Evolutionary conservation across 179 eudicot genomes (phyloP), one percentile per base, ranked within the genome.

Genomic region (Beta macrorhiza): DNA sequence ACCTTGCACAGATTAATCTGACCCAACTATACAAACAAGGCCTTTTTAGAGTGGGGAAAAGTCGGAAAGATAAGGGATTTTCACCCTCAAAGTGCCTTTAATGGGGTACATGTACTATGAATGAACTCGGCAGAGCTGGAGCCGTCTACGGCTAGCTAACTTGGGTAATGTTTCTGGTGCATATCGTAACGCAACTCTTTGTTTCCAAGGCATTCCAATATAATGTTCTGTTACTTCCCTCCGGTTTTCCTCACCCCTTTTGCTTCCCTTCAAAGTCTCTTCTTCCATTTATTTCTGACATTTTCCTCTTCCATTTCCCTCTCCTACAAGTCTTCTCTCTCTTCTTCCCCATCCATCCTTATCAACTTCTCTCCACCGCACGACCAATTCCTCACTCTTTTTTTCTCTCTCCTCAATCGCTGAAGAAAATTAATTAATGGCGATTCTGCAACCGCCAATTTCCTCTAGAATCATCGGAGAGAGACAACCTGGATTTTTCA

Each of bases 131-230:
- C 42, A 37, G 42, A 37, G 42, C 42, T 37, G 2, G 42, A 37
- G 42, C 42, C 42, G 9, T 9, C 52, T 49, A 9, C 10, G 10
- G 52, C 52, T 49, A 49, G 52, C 52, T 6, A 49, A 47, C 7
- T 4, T 1, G 16, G 15, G 3, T 56, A 0, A 57, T 12, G 14
- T 12, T n/a, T 61, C 7, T 6, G 64, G 22, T 25, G 16, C 69
- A 64, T 8, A n/a, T 64, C 70, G 52, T 49, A 49, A 5, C 15
- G 55, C 14, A 70, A 70, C 17, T 69, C 72, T 74, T 67, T 47
- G 22, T 57, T 74, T 67, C 53, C 59, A 84, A 84, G 87, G 56
- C 51, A 81, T 81, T 74, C 84, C 75, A 84, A 77, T 71, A 79
- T 70, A n/a, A n/a, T n/a, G 37, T 62, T 76, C 69, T n/a, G 49